phyloP scores from a whole-genome alignment of 1,284 basidiomycete genomes.

The Sanguinoderma infundibulare region DNA sequence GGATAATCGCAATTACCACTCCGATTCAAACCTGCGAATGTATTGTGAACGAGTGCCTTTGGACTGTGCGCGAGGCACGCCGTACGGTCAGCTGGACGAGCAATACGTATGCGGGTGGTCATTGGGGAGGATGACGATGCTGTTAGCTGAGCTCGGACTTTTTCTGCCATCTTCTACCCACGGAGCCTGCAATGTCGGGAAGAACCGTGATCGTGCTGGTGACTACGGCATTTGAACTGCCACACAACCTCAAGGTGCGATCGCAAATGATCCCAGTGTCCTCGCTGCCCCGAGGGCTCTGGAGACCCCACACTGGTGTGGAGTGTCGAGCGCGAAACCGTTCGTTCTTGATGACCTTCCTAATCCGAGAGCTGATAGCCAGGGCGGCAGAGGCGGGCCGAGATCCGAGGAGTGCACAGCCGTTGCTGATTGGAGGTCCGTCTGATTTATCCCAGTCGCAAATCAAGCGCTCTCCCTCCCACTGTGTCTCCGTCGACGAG shows the following conservation, averaged over 20 bases:
- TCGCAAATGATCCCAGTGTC: neutral
- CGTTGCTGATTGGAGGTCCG: conserved; percentile 11
- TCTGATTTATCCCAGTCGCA: conserved; percentile 10
- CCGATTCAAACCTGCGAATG: neutral
- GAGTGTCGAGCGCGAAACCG: neutral
- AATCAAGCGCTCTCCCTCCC: neutral
- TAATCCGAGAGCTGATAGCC: conserved; percentile 9
- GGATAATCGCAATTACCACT: neutral
- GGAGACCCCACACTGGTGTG: neutral
- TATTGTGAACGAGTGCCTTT: neutral
- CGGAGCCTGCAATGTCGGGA: conserved; percentile 1
- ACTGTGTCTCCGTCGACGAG: neutral
- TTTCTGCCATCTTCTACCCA: conserved; percentile 5
- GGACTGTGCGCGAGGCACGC: neutral
- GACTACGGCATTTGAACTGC: neutral
- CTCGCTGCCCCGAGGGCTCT: neutral
- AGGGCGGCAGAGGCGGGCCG: conserved; percentile 16
- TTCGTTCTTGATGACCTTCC: conserved; percentile 26
- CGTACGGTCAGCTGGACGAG: conserved; percentile 2
- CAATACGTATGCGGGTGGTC: neutral
- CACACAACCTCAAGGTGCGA: conserved; percentile 1
- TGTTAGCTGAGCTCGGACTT: conserved; percentile 1
- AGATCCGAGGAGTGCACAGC: conserved; percentile 22
- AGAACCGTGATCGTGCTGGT: neutral
- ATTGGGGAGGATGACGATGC: neutral